Base-by-base conservation (phyloP, 768 basidiomycete genomes). In the Podaxis mareebaensis region DNA sequence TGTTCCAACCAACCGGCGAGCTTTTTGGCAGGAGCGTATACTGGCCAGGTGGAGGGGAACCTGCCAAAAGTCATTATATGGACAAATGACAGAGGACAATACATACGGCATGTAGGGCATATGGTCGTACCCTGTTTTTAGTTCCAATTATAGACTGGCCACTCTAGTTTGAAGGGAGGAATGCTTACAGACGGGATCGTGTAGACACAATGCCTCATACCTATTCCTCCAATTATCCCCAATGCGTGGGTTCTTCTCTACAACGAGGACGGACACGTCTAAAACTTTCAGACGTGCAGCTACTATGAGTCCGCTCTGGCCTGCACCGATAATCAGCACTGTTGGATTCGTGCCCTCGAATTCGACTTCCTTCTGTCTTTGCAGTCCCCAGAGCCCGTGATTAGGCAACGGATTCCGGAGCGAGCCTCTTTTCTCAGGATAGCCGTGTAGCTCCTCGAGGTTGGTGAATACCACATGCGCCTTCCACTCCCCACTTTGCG, bases 211-310 rank as follows among this genome's bases (percentile, higher is more conserved):
- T 0, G 81, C 75, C 33, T 84, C 81, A 69, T 90, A 89, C 15
- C 89, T 78, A 53, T 83, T 77, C 60, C 85, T 75, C 88, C 86
- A 88, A 65, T 81, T 82, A 66, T 88, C 85, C 0, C 88, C 88
- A 2, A 87, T 69, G 2, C 83, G 73, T 3, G 74, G 51, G 59
- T 86, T 82, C 66, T 76, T 78, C 66, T 92, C 90, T 33, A 91
- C 74, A 13, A 90, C 72, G 3, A 92, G 72, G 2, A 79, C 74
- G 2, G 76, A 65, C 13, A 91, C 73, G 8, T 80, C 84, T 48
- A 89, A 74, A 56, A 75, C 76, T 67, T 84, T 85, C 60, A 91
- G 74, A 20, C 88, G 78, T 3, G 87, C 86, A 1, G 88, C 87
- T 7, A 86, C 66, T 46, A 78, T 81, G 6, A 92, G 73, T 0